Base-by-base conservation (phyloP, 1,139 yeast genomes). In the Saccharomyces hybrid region DNA sequence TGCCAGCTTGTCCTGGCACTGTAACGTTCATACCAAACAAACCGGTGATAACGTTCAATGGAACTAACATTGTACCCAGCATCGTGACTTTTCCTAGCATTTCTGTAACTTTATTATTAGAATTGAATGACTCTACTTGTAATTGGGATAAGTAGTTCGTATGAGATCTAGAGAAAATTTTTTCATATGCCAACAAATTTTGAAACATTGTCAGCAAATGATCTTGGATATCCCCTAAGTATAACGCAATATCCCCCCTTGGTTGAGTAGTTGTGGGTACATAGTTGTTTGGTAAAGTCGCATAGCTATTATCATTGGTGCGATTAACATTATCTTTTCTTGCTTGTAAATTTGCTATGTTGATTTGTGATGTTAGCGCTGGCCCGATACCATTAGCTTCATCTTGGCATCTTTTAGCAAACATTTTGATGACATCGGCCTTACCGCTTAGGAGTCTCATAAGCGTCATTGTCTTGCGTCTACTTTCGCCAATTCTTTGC, bases 361-460 rank as follows among this genome's bases (percentile, higher is more conserved):
- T 72, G 11, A 71, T 65, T 49, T 66, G 68, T 1, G 75, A 72
- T 0, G 75, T 71, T 32, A 72, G 53, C 1, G 74, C 72, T 7
- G 72, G 71, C 5, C 72, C 72, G 50, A 68, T 65, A 1, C 73
- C 73, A 52, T 67, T 71, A 4, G 67, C 69, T 51, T 73, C 76
- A 57, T 93, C 98, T 63, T 87, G 95, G 71, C 97, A 91, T 67
- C 99, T 79, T 69, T 93, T 93, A 42, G 97, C 96, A 77, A 93
- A 90, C 96, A 91, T 93, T 66, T 88, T 88, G 65, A 93, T 89
- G 56, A 93, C 99, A 70, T 95, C 99, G 0, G 99, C 98, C 70
- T 93, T 93, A 58, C 97, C 96, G 27, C 95, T 84, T 53, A 93
- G 77, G 58, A 93, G 76, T 64, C 99, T 79, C 88, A 93, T 84